Evolutionary conservation across 352 stramenopile species (phyloP).

Genomic region (Plasmopara halstedii): DNA sequence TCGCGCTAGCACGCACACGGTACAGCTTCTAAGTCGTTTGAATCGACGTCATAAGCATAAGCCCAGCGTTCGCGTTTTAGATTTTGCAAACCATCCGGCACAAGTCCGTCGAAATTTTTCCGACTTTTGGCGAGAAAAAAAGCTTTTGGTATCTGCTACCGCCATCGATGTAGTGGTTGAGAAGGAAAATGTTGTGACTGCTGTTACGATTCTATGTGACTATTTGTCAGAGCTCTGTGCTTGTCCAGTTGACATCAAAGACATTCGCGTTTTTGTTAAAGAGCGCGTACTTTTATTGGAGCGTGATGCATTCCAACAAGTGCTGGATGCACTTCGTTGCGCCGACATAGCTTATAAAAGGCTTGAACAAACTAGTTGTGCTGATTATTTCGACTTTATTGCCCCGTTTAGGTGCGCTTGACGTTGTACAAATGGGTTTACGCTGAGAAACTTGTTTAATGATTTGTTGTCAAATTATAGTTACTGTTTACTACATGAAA

Average conservation of each 20-base stretch:
- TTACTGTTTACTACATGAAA: constrained; percentile 25
- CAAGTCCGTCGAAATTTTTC: constrained; percentile 51
- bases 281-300: constrained; percentile 30
- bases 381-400: constrained; percentile 11
- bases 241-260: constrained; percentile 9
- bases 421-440: neutral
- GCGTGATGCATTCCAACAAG: constrained; percentile 51
- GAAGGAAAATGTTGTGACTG: constrained; percentile 26
- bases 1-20: constrained; percentile 48
- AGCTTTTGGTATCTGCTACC: constrained; percentile 8
- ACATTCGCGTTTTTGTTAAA: constrained; percentile 19
- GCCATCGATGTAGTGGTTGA: constrained; percentile 24
- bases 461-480: constrained; percentile 10
- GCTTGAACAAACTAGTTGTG: constrained; percentile 12
- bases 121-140: constrained; percentile 42
- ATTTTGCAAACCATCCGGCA: constrained; percentile 69
- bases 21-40: constrained; percentile 78
- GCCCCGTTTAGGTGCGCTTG: constrained; percentile 29
- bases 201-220: constrained; percentile 35
- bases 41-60: constrained; percentile 66
- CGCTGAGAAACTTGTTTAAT: neutral
- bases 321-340: constrained; percentile 32
- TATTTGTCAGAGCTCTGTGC: constrained; percentile 27
- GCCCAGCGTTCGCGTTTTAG: constrained; percentile 37
- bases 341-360: constrained; percentile 21